These are phyloP conservation scores for Anisodus tanguticus DNA, from an alignment of 257 asterid species.

Conservation along the genomic window DNA sequence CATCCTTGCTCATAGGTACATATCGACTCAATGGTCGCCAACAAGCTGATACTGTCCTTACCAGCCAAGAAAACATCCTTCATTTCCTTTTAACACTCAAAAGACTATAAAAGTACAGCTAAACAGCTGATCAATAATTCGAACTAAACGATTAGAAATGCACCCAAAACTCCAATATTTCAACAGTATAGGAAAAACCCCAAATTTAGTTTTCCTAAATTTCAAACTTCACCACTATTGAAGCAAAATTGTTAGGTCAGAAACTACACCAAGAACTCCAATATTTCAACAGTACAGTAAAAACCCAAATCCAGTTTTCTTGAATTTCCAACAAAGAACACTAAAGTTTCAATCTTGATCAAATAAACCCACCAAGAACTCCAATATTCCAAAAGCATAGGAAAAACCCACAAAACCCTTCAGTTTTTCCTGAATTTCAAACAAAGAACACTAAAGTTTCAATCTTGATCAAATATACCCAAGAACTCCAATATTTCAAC, in stretches of 20 bases:
- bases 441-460: neutral
- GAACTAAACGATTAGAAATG: neutral
- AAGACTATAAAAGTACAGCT: neutral
- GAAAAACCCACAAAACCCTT: neutral
- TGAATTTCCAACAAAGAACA: too few species aligned
- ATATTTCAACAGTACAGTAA: too few species aligned
- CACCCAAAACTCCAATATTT: neutral
- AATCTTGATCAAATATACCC: neutral
- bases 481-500: too few species aligned
- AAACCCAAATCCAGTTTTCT: too few species aligned
- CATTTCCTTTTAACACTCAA: conserved; percentile 58
- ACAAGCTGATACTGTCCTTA: conserved; percentile 59
- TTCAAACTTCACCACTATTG: too few species aligned
- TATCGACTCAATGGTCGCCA: conserved; percentile 74
- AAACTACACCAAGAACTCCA: too few species aligned
- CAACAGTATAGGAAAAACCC: too few species aligned
- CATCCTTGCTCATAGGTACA: conserved; percentile 77
- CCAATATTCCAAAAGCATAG: too few species aligned
- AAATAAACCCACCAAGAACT: too few species aligned
- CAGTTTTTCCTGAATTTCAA: neutral
- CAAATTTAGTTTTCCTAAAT: too few species aligned
- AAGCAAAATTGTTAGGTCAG: too few species aligned
- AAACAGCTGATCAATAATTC: neutral
- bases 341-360: too few species aligned
- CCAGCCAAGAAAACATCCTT: conserved; percentile 79